A percentile compares a stretch with the other conserved stretches of the same genome.
These are phyloP conservation scores for Picochlorum sp. DNA, from an alignment of 139 green algal species.

Conservation along the genomic window DNA sequence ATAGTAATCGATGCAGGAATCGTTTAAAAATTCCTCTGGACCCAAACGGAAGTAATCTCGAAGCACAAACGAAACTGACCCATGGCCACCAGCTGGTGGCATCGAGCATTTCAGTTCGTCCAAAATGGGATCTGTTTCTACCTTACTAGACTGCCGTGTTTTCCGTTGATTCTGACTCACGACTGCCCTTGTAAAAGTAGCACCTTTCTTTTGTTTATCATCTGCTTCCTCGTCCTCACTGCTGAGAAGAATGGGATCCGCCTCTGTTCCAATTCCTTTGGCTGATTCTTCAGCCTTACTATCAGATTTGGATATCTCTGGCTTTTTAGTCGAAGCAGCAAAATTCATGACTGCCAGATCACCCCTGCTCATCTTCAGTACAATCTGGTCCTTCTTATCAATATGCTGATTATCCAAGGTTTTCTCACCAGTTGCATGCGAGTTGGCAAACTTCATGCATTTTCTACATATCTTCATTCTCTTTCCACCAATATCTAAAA, in stretches of 20 bases:
- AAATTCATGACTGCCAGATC: no score
- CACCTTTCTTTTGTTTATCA: background rate
- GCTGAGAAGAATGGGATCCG: background rate
- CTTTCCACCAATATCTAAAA: no score
- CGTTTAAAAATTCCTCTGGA: slow-evolving; percentile 78
- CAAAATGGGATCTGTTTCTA: background rate
- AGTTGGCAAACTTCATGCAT: no score
- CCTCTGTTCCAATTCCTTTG: background rate
- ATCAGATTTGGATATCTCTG: background rate
- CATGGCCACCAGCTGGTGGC: slow-evolving; percentile 30
- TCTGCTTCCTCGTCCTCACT: slow-evolving; percentile 4
- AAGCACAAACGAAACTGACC: slow-evolving; percentile 43
- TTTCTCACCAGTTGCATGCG: no score
- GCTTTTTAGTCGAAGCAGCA: background rate
- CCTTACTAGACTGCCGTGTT: background rate
- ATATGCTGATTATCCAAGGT: no score
- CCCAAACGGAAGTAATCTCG: slow-evolving; percentile 67
- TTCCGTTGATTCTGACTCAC: background rate
- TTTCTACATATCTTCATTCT: no score
- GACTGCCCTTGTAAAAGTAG: background rate
- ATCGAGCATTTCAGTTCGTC: slow-evolving; percentile 45
- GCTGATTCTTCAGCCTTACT: background rate
- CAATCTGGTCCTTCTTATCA: no score
- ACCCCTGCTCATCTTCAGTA: no score
- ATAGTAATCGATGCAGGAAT: slow-evolving; percentile 93